Base-by-base conservation (phyloP, 352 stramenopile species). In the Hyaloperonospora brassicae region DNA sequence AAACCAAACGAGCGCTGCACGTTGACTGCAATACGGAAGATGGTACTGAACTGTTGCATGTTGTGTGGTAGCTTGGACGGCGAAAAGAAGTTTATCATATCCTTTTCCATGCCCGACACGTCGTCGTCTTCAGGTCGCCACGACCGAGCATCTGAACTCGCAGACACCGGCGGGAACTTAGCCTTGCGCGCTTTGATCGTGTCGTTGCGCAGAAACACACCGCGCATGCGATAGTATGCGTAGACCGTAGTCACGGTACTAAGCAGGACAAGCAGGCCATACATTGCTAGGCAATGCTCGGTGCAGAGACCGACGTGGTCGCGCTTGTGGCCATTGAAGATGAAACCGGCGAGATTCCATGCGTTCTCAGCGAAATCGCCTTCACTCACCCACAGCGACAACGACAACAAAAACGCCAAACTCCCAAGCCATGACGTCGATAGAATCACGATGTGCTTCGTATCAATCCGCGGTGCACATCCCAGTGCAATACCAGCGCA, bases 1-100 rank as follows among this genome's bases (percentile, higher is more conserved):
- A 94, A 94, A 0, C 84, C 84, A 54, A 87, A 94, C 38, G 77
- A 85, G 13, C 79, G 80, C 50, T 90, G 80, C n/a, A 95, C 84
- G 34, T 90, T 90, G 52, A 86, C 76, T 21, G 84, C 84, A 24
- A 90, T 84, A 23, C 73, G 76, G 57, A 91, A 90, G 36, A 95
- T 89, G 35, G 78, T 68, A 7, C 71, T 80, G 45, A 87, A 95
- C 50, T 87, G 84, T 57, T 90, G 80, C 82, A 95, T 93, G 47
- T 93, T 81, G 34, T 65, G 59, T 12, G 84, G 82, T 23, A 92
- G 60, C 36, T 77, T 81, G 9, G 61, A 55, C 0, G 83, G 67
- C 1, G 83, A 87, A 41, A 95, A 95, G 50, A 92, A 90, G 55
- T 95, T 95, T 23, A 84, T 59, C 47, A 69, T 81, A 41, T 86